Conservation (phyloP, 495 filamentous ascomycete species). For the Hyaloscypha variabilis region DNA sequence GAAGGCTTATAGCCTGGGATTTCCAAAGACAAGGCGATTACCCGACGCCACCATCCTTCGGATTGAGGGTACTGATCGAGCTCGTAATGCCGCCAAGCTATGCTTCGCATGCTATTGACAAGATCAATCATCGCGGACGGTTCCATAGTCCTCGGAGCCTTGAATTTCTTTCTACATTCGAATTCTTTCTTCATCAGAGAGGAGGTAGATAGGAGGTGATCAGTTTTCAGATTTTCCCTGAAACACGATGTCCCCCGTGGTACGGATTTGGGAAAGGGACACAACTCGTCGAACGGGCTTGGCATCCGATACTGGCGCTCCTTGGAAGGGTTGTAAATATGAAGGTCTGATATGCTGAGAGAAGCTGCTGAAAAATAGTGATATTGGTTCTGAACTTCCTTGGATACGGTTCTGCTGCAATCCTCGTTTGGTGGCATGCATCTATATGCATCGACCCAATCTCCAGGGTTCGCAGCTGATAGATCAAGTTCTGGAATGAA, state of each 20-base stretch:
- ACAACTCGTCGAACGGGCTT: background rate
- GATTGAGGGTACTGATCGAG: background rate
- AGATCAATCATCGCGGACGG: background rate
- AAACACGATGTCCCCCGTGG: background rate
- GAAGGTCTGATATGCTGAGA: no score
- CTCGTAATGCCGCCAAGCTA: background rate
- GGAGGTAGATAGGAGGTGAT: background rate
- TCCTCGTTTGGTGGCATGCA: no score
- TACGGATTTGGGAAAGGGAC: background rate
- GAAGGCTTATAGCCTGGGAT: background rate
- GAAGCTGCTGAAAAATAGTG: no score
- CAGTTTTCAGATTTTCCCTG: background rate
- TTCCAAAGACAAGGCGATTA: background rate
- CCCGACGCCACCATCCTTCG: background rate
- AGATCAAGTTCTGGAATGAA: background rate
- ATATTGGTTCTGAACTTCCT: no score
- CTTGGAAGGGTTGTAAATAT: background rate
- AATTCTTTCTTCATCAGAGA: background rate
- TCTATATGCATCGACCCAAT: no score
- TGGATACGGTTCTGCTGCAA: no score
- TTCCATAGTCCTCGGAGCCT: background rate
- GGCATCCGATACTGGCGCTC: background rate
- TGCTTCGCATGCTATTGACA: background rate
- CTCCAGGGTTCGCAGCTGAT: background rate
- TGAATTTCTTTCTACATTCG: background rate